phyloP scores from a whole-genome alignment of 78 protist species.

The slime mould (Dictyostelium discoideum) region dicty_2.7 NC_007091.3:1095001-1095500 shows the following conservation, averaged over 20 bases:
- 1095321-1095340: background rate
- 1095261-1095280: conserved; percentile 42
- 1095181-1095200: too few species aligned
- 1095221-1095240: background rate
- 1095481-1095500: conserved; percentile 35
- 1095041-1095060: background rate
- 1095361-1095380: background rate
- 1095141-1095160: too few species aligned
- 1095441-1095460: background rate
- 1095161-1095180: too few species aligned
- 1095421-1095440: background rate
- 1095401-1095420: background rate
- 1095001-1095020: background rate
- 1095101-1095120: background rate
- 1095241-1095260: conserved; percentile 48
- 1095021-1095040: background rate
- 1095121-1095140: background rate
- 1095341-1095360: background rate
- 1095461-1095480: conserved; percentile 23
- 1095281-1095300: conserved; percentile 50
- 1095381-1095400: background rate
- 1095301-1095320: conserved; percentile 30
- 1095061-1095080: background rate
- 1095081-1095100: background rate
- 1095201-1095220: background rate